Base-by-base conservation (phyloP, 345 rosid species). In the Ceriops zippeliana region DNA sequence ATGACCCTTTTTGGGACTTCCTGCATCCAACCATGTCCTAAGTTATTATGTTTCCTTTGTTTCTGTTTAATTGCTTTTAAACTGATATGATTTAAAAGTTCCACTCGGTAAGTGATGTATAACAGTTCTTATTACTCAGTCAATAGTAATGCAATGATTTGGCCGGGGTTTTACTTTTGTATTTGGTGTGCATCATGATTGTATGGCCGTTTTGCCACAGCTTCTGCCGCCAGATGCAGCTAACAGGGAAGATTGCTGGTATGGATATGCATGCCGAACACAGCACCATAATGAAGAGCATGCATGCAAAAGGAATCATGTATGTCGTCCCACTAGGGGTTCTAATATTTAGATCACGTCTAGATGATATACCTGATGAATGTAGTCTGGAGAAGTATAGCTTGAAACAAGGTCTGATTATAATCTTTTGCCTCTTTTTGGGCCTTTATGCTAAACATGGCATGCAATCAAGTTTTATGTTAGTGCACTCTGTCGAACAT, bases 271-370 rank as follows among this genome's bases (percentile, higher is more conserved):
- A 21, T 93, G 96, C 65, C 82, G 97, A 68, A 93, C 98, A 5
- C 98, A 93, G 67, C 92, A 84, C 81, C 97, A 88, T 72, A 93
- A 76, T 8, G 91, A 86, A 79, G 91, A 89, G 6, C 98, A 93
- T 76, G 96, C 95, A 52, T 90, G 84, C 37, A 91, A 76, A 81
- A 84, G 88, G 70, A 93, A 93, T 79, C 98, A 93, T 65, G 92
- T 93, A 0, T 91, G 97, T 64, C 89, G 95, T 47, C 96, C 98
- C n/a, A 85, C 88, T 11, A 83, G 95, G 71, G 90, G 86, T 46
- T 27, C 54, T 58, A 57, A 52, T 15, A 42, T 13, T 42, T 42
- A 42, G 49, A 13, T 42, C 49, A 42, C 5, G 17, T 13, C 0
- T 38, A 10, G 15, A 1, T 11, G 9, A 38, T 38, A 38, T 38